Conservation (phyloP, 1,139 yeast genomes). For the Yamadazyma diddensiae region DNA sequence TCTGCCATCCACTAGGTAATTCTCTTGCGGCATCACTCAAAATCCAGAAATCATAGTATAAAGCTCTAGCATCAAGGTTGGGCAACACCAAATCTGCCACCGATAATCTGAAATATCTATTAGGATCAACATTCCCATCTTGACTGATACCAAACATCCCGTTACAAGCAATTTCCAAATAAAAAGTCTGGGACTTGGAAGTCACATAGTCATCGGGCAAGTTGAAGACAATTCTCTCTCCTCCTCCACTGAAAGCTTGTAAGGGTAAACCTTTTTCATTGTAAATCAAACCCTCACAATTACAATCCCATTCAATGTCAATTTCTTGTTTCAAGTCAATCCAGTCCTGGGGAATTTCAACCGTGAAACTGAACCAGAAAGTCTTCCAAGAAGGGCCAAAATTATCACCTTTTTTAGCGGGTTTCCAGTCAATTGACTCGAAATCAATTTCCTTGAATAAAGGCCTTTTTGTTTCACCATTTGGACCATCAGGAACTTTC, state of each 20-base stretch:
- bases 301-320: conserved; percentile 81
- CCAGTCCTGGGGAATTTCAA: conserved; percentile 66
- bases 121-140: conserved; percentile 58
- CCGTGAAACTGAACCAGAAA: conserved; percentile 79
- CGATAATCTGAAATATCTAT: conserved; percentile 64
- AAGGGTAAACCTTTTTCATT: conserved; percentile 61
- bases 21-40: conserved; percentile 91
- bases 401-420: conserved; percentile 65
- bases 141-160: conserved; percentile 89
- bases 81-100: conserved; percentile 81
- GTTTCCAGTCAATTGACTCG: conserved; percentile 46
- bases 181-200: conserved; percentile 47
- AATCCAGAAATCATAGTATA: conserved; percentile 82
- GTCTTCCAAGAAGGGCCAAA: conserved; percentile 98
- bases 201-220: conserved; percentile 56
- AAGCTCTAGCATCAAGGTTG: conserved; percentile 72
- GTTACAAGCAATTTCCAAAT: conserved; percentile 88
- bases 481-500: conserved; percentile 56
- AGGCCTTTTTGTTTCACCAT: conserved; percentile 62
- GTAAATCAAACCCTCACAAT: conserved; percentile 82
- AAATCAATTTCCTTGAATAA: conserved; percentile 62
- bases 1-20: conserved; percentile 68
- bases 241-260: conserved; percentile 86
- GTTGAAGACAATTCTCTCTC: conserved; percentile 72
- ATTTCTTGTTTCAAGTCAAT: conserved; percentile 46